Evolutionary conservation across 2,329 filamentous ascomycete species (phyloP), one percentile per base, ranked within the genome.

Genomic region (Dactylellina parvicollis): DNA sequence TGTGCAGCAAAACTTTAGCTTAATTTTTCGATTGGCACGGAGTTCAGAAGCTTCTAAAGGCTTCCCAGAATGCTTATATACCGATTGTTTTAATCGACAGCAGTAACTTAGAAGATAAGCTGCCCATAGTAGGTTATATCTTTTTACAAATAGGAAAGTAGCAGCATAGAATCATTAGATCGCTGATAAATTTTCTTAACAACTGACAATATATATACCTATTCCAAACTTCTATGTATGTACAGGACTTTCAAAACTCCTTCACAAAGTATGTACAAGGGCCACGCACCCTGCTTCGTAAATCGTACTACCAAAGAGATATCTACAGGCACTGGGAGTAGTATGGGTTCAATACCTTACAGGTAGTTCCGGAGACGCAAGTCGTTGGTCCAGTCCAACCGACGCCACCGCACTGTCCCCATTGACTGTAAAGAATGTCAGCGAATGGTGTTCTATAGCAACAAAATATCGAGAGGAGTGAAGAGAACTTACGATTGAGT

Each of bases 281-380:
- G 16, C n/a, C 3, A 26, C 28, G 30, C n/a, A n/a, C 8, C 16
- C 16, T 1, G 1, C 12, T 4, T 10, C 40, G 20, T 20, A 2
- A 2, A 16, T 38, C 9, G 34, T 3, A 28, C 26, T 14, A 14
- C 16, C 34, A 38, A 38, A 8, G 14, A n/a, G 16, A 1, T 12
- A 3, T 9, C 20, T 49, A 60, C 40, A 60, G 46, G 18, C 55
- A 60, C 55, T 60, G 55, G 26, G 55, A 60, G 42, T 60, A 77
- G 61, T 76, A 78, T 28, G 66, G 47, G 61, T 77, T 77, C 40
- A 55, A 36, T 18, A 67, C 61, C 12, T 44, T 66, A 60, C 77
- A 78, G 32, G 64, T 60, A 8, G 55, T 75, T 20, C 74, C 69
- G 16, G 70, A 42, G 20, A 69, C 72, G 66, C 76, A 78, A n/a